Conservation (phyloP, 2,329 filamentous ascomycete species). For the Zalaria sp. region DNA sequence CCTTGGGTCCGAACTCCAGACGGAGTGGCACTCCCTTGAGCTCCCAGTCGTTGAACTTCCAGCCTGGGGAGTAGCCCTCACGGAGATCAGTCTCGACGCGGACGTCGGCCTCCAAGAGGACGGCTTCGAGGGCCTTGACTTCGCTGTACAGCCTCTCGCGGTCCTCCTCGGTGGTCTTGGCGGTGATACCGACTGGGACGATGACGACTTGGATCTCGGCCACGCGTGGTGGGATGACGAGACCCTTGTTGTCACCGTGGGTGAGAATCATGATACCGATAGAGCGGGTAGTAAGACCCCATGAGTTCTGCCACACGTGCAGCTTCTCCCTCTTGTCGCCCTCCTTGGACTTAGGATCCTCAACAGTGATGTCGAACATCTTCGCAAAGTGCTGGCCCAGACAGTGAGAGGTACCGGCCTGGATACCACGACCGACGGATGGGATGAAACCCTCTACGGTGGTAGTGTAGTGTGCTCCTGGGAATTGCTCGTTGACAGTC, state of each 20-base stretch:
- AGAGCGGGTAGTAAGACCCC: conserved; percentile 92
- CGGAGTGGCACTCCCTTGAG: conserved; percentile 88
- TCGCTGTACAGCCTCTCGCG: conserved; percentile 62
- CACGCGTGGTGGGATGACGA: conserved; percentile 84
- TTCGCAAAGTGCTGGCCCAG: conserved; percentile 97
- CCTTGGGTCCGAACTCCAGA: conserved; percentile 91
- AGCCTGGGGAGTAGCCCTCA: conserved; percentile 83
- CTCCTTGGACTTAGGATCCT: conserved; percentile 60
- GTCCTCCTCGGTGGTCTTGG: conserved; percentile 70
- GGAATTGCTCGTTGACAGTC: conserved; percentile 97
- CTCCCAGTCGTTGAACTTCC: conserved; percentile 99
- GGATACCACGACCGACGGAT: conserved; percentile 87
- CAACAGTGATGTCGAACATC: conserved; percentile 97
- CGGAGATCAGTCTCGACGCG: conserved; percentile 72
- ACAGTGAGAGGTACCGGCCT: conserved; percentile 88
- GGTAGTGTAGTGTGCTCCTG: conserved; percentile 89
- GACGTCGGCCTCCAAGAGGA: conserved; percentile 58
- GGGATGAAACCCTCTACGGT: conserved; percentile 97
- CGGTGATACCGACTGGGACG: conserved; percentile 84
- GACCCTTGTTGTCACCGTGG: conserved; percentile 87
- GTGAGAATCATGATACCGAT: conserved; percentile 99
- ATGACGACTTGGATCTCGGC: conserved; percentile 76
- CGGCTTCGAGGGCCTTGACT: conserved; percentile 54
- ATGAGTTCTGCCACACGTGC: conserved; percentile 96
- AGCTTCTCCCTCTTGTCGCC: conserved; percentile 66